A percentile compares a stretch with the other conserved stretches of the same genome.
These are phyloP conservation scores for Nannochloropsis gaditana DNA, from an alignment of 108 stramenopile species.

Conservation along the genomic window DNA sequence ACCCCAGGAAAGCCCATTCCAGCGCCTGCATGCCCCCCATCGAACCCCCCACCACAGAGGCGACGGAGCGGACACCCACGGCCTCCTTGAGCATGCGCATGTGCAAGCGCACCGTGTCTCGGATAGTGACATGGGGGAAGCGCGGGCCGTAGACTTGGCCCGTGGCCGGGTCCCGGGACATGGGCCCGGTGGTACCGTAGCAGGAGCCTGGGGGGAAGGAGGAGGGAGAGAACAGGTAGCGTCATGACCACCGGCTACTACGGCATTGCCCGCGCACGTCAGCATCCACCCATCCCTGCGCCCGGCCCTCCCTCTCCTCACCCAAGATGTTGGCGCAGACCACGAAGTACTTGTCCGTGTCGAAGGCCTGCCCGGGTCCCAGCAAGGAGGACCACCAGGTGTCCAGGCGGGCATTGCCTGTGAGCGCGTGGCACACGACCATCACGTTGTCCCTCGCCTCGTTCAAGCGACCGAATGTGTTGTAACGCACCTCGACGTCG, in stretches of 20 bases:
- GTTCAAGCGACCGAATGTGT: constrained; percentile 81
- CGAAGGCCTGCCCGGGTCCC: constrained; percentile 76
- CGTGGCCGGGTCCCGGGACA: constrained; percentile 57
- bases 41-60: constrained; percentile 81
- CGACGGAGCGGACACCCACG: constrained; percentile 63
- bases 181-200: constrained; percentile 74
- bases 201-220: constrained; percentile 50
- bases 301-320: background rate
- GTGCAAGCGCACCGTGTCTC: constrained; percentile 78
- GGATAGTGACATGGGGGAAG: constrained; percentile 77
- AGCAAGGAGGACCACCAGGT: constrained; percentile 86
- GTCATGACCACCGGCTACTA: background rate
- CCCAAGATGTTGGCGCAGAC: constrained; percentile 83
- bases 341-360: constrained; percentile 78
- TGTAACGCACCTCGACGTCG: constrained; percentile 73
- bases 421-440: constrained; percentile 88
- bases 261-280: background rate
- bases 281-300: background rate
- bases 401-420: constrained; percentile 83
- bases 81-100: constrained; percentile 65
- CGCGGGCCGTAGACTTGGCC: constrained; percentile 63
- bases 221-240: background rate
- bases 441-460: constrained; percentile 70
- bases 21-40: constrained; percentile 93
- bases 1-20: constrained; percentile 77